These are phyloP conservation scores for Epichloe typhina DNA, from an alignment of 2,329 filamentous ascomycete species.

Conservation along the genomic window DNA sequence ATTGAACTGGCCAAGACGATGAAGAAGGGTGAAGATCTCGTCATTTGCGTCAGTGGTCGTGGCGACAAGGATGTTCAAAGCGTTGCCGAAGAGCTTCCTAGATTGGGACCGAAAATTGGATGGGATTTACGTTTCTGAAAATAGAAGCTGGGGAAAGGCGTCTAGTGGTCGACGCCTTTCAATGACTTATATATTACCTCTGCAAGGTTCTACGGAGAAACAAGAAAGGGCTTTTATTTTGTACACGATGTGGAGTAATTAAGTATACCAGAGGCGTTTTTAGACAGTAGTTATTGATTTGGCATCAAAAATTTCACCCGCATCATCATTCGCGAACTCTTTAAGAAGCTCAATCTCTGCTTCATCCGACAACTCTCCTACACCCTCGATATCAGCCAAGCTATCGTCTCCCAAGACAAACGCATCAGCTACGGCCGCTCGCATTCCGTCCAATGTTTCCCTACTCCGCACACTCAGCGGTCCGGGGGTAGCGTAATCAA, in stretches of 20 bases:
- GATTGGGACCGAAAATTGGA: conserved; percentile 75
- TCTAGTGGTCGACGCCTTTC: too few species aligned
- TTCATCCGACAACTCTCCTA: conserved; percentile 28
- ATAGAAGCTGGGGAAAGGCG: background rate
- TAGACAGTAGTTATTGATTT: background rate
- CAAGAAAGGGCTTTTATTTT: background rate
- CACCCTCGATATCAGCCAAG: conserved; percentile 23
- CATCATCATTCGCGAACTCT: conserved; percentile 19
- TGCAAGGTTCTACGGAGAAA: background rate
- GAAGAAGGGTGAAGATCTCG: conserved; percentile 75
- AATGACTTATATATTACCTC: background rate
- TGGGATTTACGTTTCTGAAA: conserved; percentile 52
- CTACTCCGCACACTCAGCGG: conserved; percentile 22
- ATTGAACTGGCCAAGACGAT: conserved; percentile 87
- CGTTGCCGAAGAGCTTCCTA: conserved; percentile 86
- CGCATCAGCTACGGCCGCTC: conserved; percentile 27
- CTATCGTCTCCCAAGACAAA: conserved; percentile 33
- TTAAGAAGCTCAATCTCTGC: conserved; percentile 19
- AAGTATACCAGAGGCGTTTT: background rate
- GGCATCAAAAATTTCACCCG: background rate
- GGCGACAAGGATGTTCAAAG: conserved; percentile 99
- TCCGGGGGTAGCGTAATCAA: conserved; percentile 29
- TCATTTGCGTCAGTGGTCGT: conserved; percentile 84
- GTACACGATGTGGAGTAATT: background rate
- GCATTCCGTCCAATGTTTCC: conserved; percentile 25